Conservation (phyloP, 352 stramenopile species). For the Phytophthora niederhauseri region DNA sequence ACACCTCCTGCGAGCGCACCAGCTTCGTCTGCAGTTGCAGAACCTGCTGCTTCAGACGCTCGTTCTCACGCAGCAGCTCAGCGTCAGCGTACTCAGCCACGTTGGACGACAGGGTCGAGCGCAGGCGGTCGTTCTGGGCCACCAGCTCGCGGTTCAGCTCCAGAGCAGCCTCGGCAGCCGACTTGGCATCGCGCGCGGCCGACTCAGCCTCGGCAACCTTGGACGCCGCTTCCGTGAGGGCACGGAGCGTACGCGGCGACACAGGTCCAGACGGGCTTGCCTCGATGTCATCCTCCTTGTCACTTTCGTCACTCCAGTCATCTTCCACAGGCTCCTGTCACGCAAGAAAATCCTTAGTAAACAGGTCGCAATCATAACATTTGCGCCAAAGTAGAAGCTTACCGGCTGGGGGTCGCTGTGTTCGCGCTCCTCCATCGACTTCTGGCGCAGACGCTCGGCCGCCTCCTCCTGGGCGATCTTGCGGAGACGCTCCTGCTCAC, state of each 20-base stretch:
- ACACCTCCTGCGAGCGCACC: slow-evolving; percentile 68
- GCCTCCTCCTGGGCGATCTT: slow-evolving; percentile 43
- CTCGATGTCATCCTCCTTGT: slow-evolving; percentile 45
- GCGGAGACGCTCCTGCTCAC: slow-evolving; percentile 47
- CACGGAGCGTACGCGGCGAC: slow-evolving; percentile 63
- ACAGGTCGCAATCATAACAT: neutral
- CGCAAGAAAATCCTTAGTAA: slow-evolving; percentile 68
- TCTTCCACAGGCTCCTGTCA: slow-evolving; percentile 84
- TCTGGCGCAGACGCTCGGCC: slow-evolving; percentile 40
- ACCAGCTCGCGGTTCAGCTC: slow-evolving; percentile 70
- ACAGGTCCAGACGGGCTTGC: slow-evolving; percentile 37
- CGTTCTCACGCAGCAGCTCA: slow-evolving; percentile 69
- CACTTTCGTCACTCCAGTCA: slow-evolving; percentile 78
- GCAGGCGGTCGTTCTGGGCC: slow-evolving; percentile 66
- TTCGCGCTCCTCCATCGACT: slow-evolving; percentile 47
- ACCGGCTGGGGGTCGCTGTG: slow-evolving; percentile 65
- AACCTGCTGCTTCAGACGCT: slow-evolving; percentile 74
- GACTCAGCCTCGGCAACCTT: slow-evolving; percentile 81
- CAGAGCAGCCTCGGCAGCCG: slow-evolving; percentile 59
- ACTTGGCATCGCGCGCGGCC: slow-evolving; percentile 73
- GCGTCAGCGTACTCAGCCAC: slow-evolving; percentile 74
- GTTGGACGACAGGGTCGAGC: slow-evolving; percentile 66
- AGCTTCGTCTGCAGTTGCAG: slow-evolving; percentile 75
- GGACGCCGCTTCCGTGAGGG: slow-evolving; percentile 69
- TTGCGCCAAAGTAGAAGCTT: slow-evolving; percentile 23